Evolutionary conservation across 176 grass and related monocot genomes (phyloP).

Genomic region (Tillandsia leiboldiana): DNA sequence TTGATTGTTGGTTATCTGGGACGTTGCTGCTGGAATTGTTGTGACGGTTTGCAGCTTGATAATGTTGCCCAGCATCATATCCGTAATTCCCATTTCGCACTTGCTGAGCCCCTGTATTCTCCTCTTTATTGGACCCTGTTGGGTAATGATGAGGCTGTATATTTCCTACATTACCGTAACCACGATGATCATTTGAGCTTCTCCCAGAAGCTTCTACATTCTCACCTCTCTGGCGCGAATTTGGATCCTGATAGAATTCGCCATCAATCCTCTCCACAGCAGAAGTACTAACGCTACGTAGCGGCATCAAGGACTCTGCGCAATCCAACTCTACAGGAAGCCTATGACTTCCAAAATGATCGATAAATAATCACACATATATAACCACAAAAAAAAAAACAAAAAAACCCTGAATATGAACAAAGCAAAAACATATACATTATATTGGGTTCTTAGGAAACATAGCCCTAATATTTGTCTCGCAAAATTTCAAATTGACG

Average conservation of each 20-base stretch:
- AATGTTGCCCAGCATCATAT: constrained; percentile 21
- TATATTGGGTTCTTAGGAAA: background rate
- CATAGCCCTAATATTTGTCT: background rate
- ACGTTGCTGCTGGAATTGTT: constrained; percentile 8
- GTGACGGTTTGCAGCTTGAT: constrained; percentile 20
- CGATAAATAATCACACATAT: background rate
- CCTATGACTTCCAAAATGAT: constrained; percentile 16
- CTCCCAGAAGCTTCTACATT: constrained; percentile 4
- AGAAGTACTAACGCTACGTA: constrained; percentile 20
- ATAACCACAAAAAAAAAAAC: background rate
- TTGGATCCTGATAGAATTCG: constrained; percentile 21
- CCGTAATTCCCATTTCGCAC: constrained; percentile 15
- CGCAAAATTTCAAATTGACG: background rate
- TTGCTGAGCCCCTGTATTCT: background rate
- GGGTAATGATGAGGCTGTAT: background rate
- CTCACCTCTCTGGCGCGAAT: constrained; percentile 4
- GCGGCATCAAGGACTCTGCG: constrained; percentile 12
- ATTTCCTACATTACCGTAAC: constrained; percentile 21
- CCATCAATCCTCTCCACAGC: constrained; percentile 33
- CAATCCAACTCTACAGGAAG: constrained; percentile 26
- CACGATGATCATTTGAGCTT: constrained; percentile 17
- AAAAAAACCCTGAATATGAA: background rate
- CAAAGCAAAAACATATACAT: background rate
- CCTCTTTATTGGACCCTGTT: background rate
- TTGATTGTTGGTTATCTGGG: constrained; percentile 15